Evolutionary conservation across 2,329 filamentous ascomycete genomes (phyloP), one percentile per base, ranked within the genome.

Genomic region (Sphaerulina populicola): DNA sequence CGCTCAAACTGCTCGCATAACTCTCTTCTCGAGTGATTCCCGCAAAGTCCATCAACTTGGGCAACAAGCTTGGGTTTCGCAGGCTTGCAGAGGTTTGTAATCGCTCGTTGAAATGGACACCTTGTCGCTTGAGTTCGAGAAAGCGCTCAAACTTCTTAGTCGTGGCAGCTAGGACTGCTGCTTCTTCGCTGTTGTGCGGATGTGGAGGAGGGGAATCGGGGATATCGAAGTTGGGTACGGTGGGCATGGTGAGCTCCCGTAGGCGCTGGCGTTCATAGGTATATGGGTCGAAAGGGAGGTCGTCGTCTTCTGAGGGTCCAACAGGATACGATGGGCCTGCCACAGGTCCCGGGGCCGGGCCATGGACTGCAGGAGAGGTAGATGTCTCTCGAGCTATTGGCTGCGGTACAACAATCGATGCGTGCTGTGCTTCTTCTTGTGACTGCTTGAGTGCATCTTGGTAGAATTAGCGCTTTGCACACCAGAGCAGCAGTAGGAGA

Each of bases 21-120:
- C 86, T 82, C 21, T 75, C 77, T 44, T 73, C 70, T 33, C 72
- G 70, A 33, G 69, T 71, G 18, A 81, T 73, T 3, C 75, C 77
- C 11, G 83, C 82, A 69, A 88, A 90, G 21, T 74, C 75, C 71
- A 88, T 75, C 49, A 91, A 73, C 69, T 86, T 88, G 56, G 85
- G 80, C 68, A 81, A 78, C 47, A 90, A 71, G 38, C 77, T 79
- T 2, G 87, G 87, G 63, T 91, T 91, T 46, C 79, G 78, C 52
- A 90, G 71, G 6, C 84, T 80, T 0, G 78, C 70, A 0, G 83
- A 85, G 51, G 77, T 75, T 33, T 84, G 79, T 7, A 93, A 72
- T 55, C 85, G 82, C 60, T 81, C 74, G 66, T 93, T 90, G 74
- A 91, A 91, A 68, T 93, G 87, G 12, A 82, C 75, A 4, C 83